Percentiles rank a stretch among this genome's conserved stretches.
phyloP scores from a whole-genome alignment of 2,329 filamentous ascomycete genomes.

The Seiridium cupressi region DNA sequence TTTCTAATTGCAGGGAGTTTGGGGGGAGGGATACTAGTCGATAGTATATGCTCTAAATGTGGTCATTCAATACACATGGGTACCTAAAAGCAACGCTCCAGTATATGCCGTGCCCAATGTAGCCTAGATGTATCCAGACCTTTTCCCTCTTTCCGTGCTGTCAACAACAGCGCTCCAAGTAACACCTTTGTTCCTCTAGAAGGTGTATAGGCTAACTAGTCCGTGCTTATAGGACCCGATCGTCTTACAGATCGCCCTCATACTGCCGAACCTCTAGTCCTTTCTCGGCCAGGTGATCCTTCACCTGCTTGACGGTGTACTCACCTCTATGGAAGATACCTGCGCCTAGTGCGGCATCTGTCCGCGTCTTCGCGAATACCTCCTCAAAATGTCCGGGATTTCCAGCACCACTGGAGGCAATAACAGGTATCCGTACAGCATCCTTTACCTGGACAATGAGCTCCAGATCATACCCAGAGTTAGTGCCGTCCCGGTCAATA shows the following conservation, averaged over 20 bases:
- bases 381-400: constrained; percentile 85
- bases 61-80: constrained; percentile 14
- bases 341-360: constrained; percentile 90
- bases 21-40: background rate
- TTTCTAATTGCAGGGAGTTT: background rate
- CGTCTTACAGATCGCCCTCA: constrained; percentile 52
- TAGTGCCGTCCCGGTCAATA: constrained; percentile 95
- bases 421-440: constrained; percentile 88
- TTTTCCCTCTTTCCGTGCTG: no score
- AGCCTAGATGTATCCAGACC: no score
- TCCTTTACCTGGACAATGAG: constrained; percentile 84
- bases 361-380: constrained; percentile 81
- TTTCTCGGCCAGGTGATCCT: constrained; percentile 71
- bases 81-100: background rate
- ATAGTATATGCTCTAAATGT: constrained; percentile 6
- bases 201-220: no score
- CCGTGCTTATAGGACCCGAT: no score
- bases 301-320: constrained; percentile 92
- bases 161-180: no score
- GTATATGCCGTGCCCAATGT: no score
- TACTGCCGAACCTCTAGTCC: constrained; percentile 78
- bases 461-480: constrained; percentile 92
- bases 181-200: no score
- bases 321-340: constrained; percentile 98
- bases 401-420: constrained; percentile 90